Conservation (phyloP, 306 rosid species). For the Sindora glabra region DNA sequence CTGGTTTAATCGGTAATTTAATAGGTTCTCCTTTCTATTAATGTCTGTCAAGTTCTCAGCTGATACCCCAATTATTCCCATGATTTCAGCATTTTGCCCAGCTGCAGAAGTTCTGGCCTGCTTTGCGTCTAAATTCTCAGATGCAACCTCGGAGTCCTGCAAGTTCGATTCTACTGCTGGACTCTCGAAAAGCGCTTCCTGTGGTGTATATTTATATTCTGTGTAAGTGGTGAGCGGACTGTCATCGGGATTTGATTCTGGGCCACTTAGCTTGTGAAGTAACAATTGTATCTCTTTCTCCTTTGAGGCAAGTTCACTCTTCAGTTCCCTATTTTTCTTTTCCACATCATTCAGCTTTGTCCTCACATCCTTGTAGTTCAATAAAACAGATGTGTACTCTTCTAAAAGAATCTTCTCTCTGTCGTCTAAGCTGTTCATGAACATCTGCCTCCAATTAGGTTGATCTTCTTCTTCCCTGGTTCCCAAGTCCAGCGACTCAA, state of each 20-base stretch:
- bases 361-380: constrained; percentile 57
- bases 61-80: too few species aligned
- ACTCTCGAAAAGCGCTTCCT: constrained; percentile 24
- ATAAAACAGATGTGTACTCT: constrained; percentile 65
- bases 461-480: constrained; percentile 38
- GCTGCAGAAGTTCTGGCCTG: too few species aligned
- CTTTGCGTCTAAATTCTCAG: constrained; percentile 20
- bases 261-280: constrained; percentile 23
- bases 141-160: constrained; percentile 15
- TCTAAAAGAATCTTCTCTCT: constrained; percentile 61
- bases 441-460: constrained; percentile 58
- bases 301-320: constrained; percentile 36
- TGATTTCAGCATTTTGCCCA: too few species aligned
- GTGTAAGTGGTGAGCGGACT: constrained; percentile 27
- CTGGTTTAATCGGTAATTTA: too few species aligned
- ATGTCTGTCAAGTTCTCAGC: too few species aligned
- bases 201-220: constrained; percentile 40
- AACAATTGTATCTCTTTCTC: constrained; percentile 49
- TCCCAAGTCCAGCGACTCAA: constrained; percentile 19
- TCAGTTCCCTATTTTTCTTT: constrained; percentile 66
- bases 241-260: constrained; percentile 26
- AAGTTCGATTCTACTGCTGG: constrained; percentile 17
- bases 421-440: constrained; percentile 55
- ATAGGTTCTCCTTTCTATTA: too few species aligned
- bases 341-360: constrained; percentile 55